These are phyloP conservation scores for Diaporthe aspalathi DNA, from an alignment of 2,329 filamentous ascomycete genomes.

Conservation along the genomic window DNA sequence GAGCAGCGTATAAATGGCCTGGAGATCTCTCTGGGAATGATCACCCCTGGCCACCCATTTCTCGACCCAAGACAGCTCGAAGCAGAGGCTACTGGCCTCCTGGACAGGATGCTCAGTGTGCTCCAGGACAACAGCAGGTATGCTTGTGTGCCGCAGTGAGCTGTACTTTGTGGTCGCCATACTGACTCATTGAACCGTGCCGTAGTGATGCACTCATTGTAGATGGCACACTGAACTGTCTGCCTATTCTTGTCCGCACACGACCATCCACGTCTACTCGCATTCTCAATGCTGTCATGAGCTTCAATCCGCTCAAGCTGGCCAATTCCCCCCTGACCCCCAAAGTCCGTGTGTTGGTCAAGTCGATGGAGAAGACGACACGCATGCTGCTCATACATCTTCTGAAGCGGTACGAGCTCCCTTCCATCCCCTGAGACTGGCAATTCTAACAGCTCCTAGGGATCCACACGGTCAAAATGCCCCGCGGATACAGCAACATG, in stretches of 20 bases:
- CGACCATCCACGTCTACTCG: constrained; percentile 85
- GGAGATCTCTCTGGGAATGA: constrained; percentile 87
- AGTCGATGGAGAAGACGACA: constrained; percentile 95
- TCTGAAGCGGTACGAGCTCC: constrained; percentile 72
- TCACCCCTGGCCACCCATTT: constrained; percentile 84
- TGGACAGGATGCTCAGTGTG: constrained; percentile 87
- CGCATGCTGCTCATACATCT: constrained; percentile 86
- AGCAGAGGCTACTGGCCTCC: constrained; percentile 89
- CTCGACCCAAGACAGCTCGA: constrained; percentile 85
- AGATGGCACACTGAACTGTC: constrained; percentile 89
- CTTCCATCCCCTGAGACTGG: constrained; percentile 35
- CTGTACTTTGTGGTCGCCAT: constrained; percentile 28
- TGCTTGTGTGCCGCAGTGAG: constrained; percentile 46
- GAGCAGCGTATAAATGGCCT: constrained; percentile 72
- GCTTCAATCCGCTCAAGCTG: constrained; percentile 90
- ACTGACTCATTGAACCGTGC: constrained; percentile 42
- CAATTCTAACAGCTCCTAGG: constrained; percentile 56
- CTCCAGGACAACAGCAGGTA: constrained; percentile 90
- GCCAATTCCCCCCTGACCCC: constrained; percentile 82
- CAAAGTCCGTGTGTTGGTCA: constrained; percentile 83
- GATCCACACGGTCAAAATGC: constrained; percentile 83
- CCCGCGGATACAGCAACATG: constrained; percentile 84
- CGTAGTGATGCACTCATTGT: constrained; percentile 85
- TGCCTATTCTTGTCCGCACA: constrained; percentile 84
- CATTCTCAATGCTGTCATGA: constrained; percentile 85